phyloP scores from a whole-genome alignment of 2,329 filamentous ascomycete genomes.

The Coniochaeta sp. region DNA sequence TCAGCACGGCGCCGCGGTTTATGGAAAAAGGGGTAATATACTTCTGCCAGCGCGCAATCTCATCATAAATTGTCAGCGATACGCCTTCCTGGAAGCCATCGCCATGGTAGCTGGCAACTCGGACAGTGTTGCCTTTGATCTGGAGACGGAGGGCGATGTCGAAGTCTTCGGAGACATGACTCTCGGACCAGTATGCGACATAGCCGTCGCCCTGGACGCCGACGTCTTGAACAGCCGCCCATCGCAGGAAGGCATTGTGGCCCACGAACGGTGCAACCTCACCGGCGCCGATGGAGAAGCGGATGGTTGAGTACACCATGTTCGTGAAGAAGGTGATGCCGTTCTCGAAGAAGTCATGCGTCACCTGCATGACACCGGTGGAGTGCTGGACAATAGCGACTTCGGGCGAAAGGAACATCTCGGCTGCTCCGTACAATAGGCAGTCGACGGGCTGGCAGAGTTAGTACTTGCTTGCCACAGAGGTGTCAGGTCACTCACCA shows the following conservation, averaged over 20 bases:
- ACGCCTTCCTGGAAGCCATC: slow-evolving; percentile 69
- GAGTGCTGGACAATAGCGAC: slow-evolving; percentile 66
- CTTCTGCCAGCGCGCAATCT: slow-evolving; percentile 66
- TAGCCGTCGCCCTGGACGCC: slow-evolving; percentile 26
- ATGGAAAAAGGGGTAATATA: no score
- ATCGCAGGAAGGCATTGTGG: slow-evolving; percentile 69
- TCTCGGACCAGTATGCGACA: slow-evolving; percentile 66
- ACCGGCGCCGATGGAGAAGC: slow-evolving; percentile 62
- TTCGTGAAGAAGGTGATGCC: slow-evolving; percentile 74
- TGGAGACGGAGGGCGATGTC: slow-evolving; percentile 64
- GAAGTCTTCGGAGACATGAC: slow-evolving; percentile 69
- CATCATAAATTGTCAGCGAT: slow-evolving; percentile 68
- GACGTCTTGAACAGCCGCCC: slow-evolving; percentile 39
- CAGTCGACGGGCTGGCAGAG: slow-evolving; percentile 63
- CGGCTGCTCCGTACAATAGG: slow-evolving; percentile 58
- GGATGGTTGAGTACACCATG: slow-evolving; percentile 67
- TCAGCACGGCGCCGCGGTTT: slow-evolving; percentile 51
- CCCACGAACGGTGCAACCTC: slow-evolving; percentile 72
- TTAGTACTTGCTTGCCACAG: no score
- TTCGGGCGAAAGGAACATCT: slow-evolving; percentile 63
- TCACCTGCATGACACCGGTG: slow-evolving; percentile 73
- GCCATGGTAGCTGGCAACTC: slow-evolving; percentile 60
- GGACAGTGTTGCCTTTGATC: slow-evolving; percentile 58
- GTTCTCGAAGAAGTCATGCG: slow-evolving; percentile 66
- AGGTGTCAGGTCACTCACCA: no score